A percentile compares a stretch with the other conserved stretches of the same genome.
Conservation (phyloP, 257 asterid genomes). For the Solanum piurae region DNA sequence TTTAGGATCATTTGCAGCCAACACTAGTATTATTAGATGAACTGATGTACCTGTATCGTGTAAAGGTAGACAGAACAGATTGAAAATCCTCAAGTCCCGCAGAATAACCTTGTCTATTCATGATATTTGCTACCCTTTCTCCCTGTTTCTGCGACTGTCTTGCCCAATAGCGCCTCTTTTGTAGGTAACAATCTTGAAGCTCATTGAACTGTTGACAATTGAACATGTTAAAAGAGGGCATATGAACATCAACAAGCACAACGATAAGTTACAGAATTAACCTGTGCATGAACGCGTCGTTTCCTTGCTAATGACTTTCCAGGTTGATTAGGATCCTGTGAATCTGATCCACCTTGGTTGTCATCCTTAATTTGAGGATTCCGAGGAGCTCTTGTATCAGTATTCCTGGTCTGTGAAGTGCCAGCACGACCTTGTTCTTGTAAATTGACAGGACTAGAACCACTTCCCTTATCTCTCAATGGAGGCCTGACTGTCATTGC, state of each 20-base stretch:
- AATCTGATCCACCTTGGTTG: conserved; percentile 36
- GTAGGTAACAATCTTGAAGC: conserved; percentile 79
- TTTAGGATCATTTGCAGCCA: not conserved
- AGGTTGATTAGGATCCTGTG: conserved; percentile 47
- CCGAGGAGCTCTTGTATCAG: conserved; percentile 43
- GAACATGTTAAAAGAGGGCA: not conserved
- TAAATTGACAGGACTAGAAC: conserved; percentile 22
- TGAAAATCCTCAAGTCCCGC: conserved; percentile 74
- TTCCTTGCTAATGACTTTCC: conserved; percentile 55
- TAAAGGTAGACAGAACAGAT: conserved; percentile 48
- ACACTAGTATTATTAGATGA: not conserved
- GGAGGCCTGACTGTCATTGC: conserved; percentile 38
- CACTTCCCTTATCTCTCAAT: conserved; percentile 30
- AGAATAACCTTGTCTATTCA: conserved; percentile 42
- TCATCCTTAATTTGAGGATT: conserved; percentile 42
- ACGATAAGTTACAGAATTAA: not conserved
- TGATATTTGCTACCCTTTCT: conserved; percentile 21
- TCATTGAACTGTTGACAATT: conserved; percentile 49
- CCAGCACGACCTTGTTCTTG: conserved; percentile 31
- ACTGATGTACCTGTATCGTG: conserved; percentile 54
- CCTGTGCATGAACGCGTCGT: conserved; percentile 78
- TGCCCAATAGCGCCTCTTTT: conserved; percentile 51
- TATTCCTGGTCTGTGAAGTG: conserved; percentile 28
- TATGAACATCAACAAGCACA: not conserved
- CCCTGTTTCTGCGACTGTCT: conserved; percentile 33